Evolutionary conservation across 139 green algal species (phyloP).

Genomic region (Coccomyxa sp.): DNA sequence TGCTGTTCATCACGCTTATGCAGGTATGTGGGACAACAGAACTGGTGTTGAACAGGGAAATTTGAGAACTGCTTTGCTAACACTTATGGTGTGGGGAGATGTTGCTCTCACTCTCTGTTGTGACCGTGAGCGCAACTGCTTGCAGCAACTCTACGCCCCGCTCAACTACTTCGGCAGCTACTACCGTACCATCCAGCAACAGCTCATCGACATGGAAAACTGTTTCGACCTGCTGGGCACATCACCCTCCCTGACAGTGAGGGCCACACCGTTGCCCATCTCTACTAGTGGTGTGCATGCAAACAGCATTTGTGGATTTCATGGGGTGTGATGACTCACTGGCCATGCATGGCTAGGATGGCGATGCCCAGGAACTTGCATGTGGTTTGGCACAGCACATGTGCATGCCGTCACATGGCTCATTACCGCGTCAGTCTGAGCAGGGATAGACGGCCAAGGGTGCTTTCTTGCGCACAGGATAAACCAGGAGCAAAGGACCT

Average conservation of each 20-base stretch:
- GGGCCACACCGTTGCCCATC: background rate
- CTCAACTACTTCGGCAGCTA: slow-evolving; percentile 86
- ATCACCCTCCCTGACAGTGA: slow-evolving; percentile 15
- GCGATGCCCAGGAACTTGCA: too few species aligned
- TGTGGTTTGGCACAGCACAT: too few species aligned
- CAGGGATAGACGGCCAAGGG: too few species aligned
- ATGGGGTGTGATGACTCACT: too few species aligned
- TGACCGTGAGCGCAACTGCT: background rate
- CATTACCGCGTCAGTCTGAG: too few species aligned
- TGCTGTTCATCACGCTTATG: slow-evolving; percentile 84
- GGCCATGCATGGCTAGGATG: too few species aligned
- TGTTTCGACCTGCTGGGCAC: slow-evolving; percentile 65
- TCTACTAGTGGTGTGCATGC: too few species aligned
- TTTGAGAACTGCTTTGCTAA: background rate
- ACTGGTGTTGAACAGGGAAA: background rate
- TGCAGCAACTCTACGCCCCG: slow-evolving; percentile 73
- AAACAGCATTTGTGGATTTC: too few species aligned
- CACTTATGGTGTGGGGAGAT: too few species aligned
- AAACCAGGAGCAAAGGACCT: slow-evolving; percentile 48
- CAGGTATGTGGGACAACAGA: background rate
- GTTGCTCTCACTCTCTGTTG: background rate
- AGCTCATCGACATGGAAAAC: slow-evolving; percentile 73
- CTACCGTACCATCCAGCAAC: slow-evolving; percentile 41
- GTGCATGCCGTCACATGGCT: too few species aligned
- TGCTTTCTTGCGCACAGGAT: slow-evolving; percentile 40